Base-by-base conservation (phyloP, 805 yeast genomes). In the Nakazawaea siamensis region DNA sequence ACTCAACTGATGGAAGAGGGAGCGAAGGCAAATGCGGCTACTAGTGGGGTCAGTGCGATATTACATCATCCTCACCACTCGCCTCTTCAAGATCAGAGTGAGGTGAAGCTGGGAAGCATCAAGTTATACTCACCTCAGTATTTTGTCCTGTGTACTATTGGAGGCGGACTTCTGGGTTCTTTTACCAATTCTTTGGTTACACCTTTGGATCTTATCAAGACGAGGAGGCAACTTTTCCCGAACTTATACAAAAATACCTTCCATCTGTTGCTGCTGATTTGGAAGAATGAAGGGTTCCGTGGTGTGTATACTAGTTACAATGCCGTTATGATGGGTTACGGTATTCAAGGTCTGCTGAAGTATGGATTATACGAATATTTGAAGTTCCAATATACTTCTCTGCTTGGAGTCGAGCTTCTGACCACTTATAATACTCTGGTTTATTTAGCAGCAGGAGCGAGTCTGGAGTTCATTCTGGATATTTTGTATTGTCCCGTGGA, bases 401-500 rank as follows among this genome's bases (percentile, higher is more conserved):
- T 10, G 5, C 9, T 33, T 18, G n/a, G 59, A 70, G 45, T 71
- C 80, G 74, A 83, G 66, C 43, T 97, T 87, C 62, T 75, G 80
- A 9, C 65, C n/a, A 28, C 23, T 11, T 19, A 37, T n/a, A 28
- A 33, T 18, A 32, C 40, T 15, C 27, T 23, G 17, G 25, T 37
- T 4, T 37, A 37, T 33, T 20, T 92, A 51, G 85, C 96, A 2
- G 66, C 96, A 29, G 99, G 98, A 62, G 97, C 97, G 20, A 81
- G 94, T 40, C 98, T 98, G 5, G 99, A 98, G 64, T 94, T 96
- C 28, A 80, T 88, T 31, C 98, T 31, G 4, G 40, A 37, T 92
- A 59, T 76, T 95, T 3, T 86, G 86, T 55, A 95, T 90, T 31
- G 97, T 29, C 99, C 99, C 13, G 94, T 92, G 53, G 99, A 92